Base-by-base conservation (phyloP, 108 stramenopile genomes). In the Nitzschia palea region DNA sequence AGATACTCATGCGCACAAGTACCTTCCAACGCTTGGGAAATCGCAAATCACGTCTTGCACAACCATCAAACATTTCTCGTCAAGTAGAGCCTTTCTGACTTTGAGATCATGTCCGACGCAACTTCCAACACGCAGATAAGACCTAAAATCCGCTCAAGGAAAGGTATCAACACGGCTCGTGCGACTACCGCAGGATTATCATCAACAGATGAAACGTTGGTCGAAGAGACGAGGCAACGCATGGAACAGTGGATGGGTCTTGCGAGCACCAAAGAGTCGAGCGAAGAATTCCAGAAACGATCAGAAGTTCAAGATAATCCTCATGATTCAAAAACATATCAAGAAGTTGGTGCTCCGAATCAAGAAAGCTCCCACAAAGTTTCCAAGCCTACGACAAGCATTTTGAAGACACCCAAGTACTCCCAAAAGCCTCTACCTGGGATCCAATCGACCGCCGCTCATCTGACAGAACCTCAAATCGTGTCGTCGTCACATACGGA, bases 201-300 rank as follows among this genome's bases (percentile, higher is more conserved):
- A 31, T 30, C 22, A 55, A 55, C 54, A 5, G 54, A 32, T 56
- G 51, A 2, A 0, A 55, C 26, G 4, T 29, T 1, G n/a, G 67
- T 68, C 17, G 67, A 75, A 33, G 62, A 62, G 26, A 32, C 51
- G 0, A 42, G 65, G 28, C 50, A 63, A 35, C 57, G 62, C 33
- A 68, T 75, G 74, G 74, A 68, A 55, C 22, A 31, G 12, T 75
- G 74, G 74, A 68, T 75, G 66, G 74, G 74, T 1, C 26, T 75
- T 3, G 71, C 55, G 5, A 15, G 28, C 0, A 43, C 0, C 18
- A 44, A 18, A 23, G 17, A 61, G 12, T n/a, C n/a, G n/a, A 61
- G 29, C 8, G 30, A 31, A 31, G 2, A 40, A 25, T 27, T 31
- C 15, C 65, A 31, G 18, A 8, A 47, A 53, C 35, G 36, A 45